Evolutionary conservation across 2,329 filamentous ascomycete species (phyloP).

Genomic region (Coniochaeta pulveracea): DNA sequence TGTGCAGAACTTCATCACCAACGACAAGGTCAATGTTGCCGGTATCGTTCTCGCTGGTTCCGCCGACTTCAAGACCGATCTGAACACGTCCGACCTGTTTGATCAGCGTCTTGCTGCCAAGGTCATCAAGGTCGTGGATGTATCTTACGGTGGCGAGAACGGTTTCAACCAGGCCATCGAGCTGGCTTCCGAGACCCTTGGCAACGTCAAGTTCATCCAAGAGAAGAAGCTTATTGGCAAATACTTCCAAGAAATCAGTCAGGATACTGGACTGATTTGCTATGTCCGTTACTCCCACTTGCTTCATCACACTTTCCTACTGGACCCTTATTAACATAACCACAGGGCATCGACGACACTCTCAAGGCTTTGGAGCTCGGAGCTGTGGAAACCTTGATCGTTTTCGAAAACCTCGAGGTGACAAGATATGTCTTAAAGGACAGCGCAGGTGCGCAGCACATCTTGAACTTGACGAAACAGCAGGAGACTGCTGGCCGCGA

Average conservation of each 20-base stretch:
- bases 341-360: constrained; percentile 95
- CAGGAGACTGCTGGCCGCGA: constrained; percentile 67
- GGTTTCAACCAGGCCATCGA: constrained; percentile 99
- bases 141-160: constrained; percentile 97
- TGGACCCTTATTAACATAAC: no score
- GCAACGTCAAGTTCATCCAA: constrained; percentile 99
- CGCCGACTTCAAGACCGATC: constrained; percentile 98
- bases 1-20: constrained; percentile 97
- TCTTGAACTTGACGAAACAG: constrained; percentile 80
- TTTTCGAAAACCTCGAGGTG: constrained; percentile 94
- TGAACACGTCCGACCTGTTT: constrained; percentile 96
- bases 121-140: constrained; percentile 99
- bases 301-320: no score
- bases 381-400: constrained; percentile 87
- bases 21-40: constrained; percentile 96
- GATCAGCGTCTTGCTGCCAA: constrained; percentile 83
- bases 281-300: no score
- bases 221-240: constrained; percentile 99
- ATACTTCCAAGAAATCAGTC: constrained; percentile 98
- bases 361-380: constrained; percentile 93
- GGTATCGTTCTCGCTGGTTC: constrained; percentile 93
- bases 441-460: constrained; percentile 57
- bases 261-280: constrained; percentile 93
- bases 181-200: constrained; percentile 83
- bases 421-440: constrained; percentile 85